phyloP scores from a whole-genome alignment of 305 asterid genomes.

The Fraxinus velutina region DNA sequence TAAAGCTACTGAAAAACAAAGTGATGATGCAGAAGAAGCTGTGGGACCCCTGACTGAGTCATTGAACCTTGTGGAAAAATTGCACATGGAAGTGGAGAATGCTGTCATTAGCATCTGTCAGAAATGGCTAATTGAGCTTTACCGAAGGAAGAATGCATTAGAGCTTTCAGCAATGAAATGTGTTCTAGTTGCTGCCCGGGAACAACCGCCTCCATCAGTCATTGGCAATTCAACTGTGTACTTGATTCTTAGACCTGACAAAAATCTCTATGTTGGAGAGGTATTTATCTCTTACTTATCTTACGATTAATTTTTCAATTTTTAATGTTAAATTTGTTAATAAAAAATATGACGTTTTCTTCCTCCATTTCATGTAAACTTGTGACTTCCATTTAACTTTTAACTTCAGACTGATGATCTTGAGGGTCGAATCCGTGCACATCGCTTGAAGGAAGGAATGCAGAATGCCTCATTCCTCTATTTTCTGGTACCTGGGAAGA shows the following conservation, averaged over 20 bases:
- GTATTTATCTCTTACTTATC: conserved; percentile 33
- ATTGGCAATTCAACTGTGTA: conserved; percentile 82
- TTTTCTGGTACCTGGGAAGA: conserved; percentile 76
- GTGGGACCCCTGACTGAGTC: conserved; percentile 24
- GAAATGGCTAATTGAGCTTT: conserved; percentile 37
- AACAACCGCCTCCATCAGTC: conserved; percentile 93
- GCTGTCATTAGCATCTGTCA: conserved; percentile 45
- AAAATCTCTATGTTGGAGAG: conserved; percentile 77
- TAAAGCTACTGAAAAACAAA: conserved; percentile 18
- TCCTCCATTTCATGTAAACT: neutral
- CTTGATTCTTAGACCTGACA: conserved; percentile 72
- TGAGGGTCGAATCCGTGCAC: conserved; percentile 74
- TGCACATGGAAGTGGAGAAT: conserved; percentile 50
- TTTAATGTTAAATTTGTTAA: neutral
- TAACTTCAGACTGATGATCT: conserved; percentile 75
- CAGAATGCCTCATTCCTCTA: conserved; percentile 64
- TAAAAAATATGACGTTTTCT: neutral
- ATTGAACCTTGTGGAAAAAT: conserved; percentile 26
- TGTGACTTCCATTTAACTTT: neutral
- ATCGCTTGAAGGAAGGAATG: conserved; percentile 75
- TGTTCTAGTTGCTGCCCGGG: conserved; percentile 63
- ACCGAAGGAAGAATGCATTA: conserved; percentile 29
- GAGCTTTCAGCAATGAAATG: conserved; percentile 39
- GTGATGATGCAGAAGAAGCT: conserved; percentile 18
- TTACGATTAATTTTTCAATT: neutral